Conservation (phyloP, 805 yeast species). For the Candida silvatica region DNA sequence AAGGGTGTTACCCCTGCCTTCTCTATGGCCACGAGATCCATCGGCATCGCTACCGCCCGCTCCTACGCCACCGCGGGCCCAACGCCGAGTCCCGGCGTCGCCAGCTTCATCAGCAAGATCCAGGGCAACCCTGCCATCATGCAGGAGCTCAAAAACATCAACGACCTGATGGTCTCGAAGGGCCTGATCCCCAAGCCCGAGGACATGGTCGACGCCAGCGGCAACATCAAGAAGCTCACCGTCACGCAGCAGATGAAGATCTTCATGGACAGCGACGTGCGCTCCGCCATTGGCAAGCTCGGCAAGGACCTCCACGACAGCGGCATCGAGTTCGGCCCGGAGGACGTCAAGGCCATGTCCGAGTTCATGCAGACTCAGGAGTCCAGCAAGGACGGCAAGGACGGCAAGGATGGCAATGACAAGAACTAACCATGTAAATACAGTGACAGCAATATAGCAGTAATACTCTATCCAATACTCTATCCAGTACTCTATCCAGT, state of each 20-base stretch:
- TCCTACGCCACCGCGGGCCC: neutral
- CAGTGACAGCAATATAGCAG: too few species aligned
- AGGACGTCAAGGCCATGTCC: slow-evolving; percentile 19
- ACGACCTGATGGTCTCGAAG: slow-evolving; percentile 20
- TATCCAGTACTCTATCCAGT: too few species aligned
- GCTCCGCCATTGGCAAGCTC: slow-evolving; percentile 14
- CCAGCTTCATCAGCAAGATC: neutral
- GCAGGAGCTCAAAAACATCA: slow-evolving; percentile 24
- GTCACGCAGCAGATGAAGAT: slow-evolving; percentile 20
- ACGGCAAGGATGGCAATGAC: neutral
- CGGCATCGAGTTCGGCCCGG: slow-evolving; percentile 16
- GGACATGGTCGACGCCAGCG: slow-evolving; percentile 4
- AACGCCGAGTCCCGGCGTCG: neutral
- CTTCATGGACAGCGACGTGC: slow-evolving; percentile 20
- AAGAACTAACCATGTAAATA: too few species aligned
- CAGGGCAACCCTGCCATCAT: slow-evolving; percentile 24
- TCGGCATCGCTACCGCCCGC: neutral
- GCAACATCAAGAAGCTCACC: slow-evolving; percentile 7
- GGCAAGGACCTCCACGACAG: slow-evolving; percentile 14
- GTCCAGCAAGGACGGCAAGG: neutral
- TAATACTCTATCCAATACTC: neutral
- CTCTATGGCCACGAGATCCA: too few species aligned
- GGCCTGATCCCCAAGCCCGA: slow-evolving; percentile 9
- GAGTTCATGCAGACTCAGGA: slow-evolving; percentile 11
- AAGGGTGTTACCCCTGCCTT: too few species aligned